A percentile compares a stretch with the other conserved stretches of the same genome.
phyloP scores from a whole-genome alignment of 2,329 filamentous ascomycete species.

The Clarireedia paspali region DNA sequence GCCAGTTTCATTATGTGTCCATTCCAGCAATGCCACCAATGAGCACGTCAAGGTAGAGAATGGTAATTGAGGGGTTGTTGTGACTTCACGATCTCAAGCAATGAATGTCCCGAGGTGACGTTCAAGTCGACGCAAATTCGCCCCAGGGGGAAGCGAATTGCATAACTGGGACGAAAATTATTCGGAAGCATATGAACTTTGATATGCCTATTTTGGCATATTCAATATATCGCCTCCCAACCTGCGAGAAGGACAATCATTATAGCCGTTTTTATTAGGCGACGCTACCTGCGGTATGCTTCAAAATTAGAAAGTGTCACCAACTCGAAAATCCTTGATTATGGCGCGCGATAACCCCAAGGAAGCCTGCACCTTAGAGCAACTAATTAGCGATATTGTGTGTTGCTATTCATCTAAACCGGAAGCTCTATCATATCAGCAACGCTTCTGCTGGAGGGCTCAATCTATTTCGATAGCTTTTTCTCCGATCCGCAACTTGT shows the following conservation, averaged over 20 bases:
- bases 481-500: no score
- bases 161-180: slow-evolving; percentile 8
- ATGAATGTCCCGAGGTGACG: background rate
- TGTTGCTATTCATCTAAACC: no score
- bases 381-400: no score
- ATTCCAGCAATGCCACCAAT: background rate
- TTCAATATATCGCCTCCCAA: background rate
- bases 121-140: background rate
- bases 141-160: background rate
- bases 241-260: background rate
- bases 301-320: no score
- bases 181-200: slow-evolving; percentile 5
- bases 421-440: no score
- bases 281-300: background rate
- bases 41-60: background rate
- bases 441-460: no score
- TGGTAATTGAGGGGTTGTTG: background rate
- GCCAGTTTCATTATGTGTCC: background rate
- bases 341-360: no score
- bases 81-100: background rate
- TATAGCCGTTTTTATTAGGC: background rate
- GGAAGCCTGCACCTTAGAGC: no score
- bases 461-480: no score
- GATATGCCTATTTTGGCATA: background rate
- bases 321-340: no score